Conservation (phyloP, 106 monocot species). For the Hemerocallis citrina region DNA sequence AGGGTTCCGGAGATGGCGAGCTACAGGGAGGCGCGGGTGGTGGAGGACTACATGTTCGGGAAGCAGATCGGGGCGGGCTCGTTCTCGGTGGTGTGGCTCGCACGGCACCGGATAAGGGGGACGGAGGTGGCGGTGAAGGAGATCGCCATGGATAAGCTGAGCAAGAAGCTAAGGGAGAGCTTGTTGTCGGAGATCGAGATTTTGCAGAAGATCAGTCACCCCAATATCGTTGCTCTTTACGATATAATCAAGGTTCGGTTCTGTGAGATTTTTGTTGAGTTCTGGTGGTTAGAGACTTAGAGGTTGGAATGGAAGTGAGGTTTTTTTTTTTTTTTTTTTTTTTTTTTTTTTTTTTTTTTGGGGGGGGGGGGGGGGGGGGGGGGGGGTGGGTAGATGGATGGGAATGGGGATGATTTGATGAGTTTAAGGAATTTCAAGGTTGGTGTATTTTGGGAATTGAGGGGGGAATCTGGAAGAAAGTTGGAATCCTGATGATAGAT, state of each 20-base stretch:
- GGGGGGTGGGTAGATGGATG: too few species aligned
- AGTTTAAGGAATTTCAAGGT: too few species aligned
- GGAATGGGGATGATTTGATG: too few species aligned
- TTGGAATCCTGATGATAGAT: too few species aligned
- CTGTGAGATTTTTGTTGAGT: background rate
- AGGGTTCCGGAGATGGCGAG: constrained; percentile 19
- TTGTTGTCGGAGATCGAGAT: constrained; percentile 80
- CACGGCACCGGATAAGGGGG: constrained; percentile 50
- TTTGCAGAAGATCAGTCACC: constrained; percentile 60
- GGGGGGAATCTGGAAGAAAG: too few species aligned
- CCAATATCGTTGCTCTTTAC: constrained; percentile 66
- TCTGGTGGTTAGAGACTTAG: background rate
- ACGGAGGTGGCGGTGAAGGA: constrained; percentile 90
- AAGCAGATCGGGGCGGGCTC: constrained; percentile 84
- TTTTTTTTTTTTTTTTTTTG: background rate
- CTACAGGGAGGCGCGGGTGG: constrained; percentile 34
- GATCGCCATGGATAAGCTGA: constrained; percentile 64
- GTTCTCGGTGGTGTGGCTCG: constrained; percentile 85
- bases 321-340: background rate
- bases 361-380: too few species aligned
- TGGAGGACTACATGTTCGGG: constrained; percentile 84
- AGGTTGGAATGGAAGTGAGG: too few species aligned
- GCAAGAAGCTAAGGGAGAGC: constrained; percentile 87
- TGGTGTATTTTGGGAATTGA: too few species aligned
- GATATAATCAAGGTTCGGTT: constrained; percentile 69